Evolutionary conservation across 2,329 filamentous ascomycete species (phyloP).

Genomic region (Colletotrichum siamense): DNA sequence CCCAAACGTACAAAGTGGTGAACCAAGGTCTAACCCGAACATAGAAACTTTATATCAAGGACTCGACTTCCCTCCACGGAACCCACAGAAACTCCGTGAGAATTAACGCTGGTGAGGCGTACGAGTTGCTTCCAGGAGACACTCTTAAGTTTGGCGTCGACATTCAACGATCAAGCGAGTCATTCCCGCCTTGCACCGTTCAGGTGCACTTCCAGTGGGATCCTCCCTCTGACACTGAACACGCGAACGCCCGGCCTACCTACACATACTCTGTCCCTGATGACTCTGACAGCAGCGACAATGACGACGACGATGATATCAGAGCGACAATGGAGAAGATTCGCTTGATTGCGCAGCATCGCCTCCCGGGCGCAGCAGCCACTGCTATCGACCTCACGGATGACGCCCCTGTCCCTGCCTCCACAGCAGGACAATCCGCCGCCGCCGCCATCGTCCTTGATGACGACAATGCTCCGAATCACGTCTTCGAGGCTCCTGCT

Average conservation of each 20-base stretch:
- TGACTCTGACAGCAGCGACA: constrained; percentile 39
- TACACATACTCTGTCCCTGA: constrained; percentile 51
- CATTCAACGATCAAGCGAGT: constrained; percentile 37
- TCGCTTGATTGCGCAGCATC: not conserved
- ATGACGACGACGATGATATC: constrained; percentile 27
- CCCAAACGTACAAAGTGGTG: not conserved
- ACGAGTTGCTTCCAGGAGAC: constrained; percentile 33
- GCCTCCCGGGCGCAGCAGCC: not conserved
- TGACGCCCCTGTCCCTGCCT: not conserved
- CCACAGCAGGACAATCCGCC: not conserved
- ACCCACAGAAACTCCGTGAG: constrained; percentile 48
- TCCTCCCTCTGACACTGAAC: not conserved
- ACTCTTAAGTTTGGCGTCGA: constrained; percentile 38
- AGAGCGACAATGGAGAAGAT: not conserved
- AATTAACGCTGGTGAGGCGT: constrained; percentile 23
- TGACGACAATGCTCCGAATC: not conserved
- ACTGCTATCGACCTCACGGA: constrained; percentile 8
- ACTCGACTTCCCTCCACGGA: constrained; percentile 58
- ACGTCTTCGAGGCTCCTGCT: not conserved
- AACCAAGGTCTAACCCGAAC: not conserved
- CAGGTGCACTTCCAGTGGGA: constrained; percentile 36
- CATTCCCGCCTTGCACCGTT: constrained; percentile 44
- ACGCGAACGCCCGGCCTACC: not conserved
- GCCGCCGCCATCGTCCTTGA: not conserved
- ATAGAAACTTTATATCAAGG: constrained; percentile 51